Percentiles rank a stretch among this genome's conserved stretches.
phyloP scores from a whole-genome alignment of 495 filamentous ascomycete genomes.

The Aspergillus haitiensis region DNA sequence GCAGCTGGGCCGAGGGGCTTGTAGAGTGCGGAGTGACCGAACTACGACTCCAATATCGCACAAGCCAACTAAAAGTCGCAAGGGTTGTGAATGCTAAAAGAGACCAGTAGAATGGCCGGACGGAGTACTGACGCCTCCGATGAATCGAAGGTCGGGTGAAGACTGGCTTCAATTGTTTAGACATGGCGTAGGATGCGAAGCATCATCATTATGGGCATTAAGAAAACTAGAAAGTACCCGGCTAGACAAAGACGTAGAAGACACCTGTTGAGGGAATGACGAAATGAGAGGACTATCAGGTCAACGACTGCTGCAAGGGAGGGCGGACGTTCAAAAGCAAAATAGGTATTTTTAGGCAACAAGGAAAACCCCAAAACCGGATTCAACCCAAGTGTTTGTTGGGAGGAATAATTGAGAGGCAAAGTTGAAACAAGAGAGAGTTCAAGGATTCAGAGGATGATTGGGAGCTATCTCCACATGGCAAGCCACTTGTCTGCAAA shows the following conservation, averaged over 20 bases:
- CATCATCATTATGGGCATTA: conserved; percentile 33
- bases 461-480: conserved; percentile 12
- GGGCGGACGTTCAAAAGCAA: background rate
- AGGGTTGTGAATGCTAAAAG: conserved; percentile 35
- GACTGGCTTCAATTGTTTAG: conserved; percentile 26
- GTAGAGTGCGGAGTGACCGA: background rate
- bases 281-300: conserved; percentile 1
- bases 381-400: background rate
- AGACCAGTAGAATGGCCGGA: conserved; percentile 39
- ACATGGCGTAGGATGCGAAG: conserved; percentile 28
- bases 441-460: conserved; percentile 1
- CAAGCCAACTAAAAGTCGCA: conserved; percentile 29
- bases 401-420: background rate
- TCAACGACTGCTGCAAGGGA: background rate
- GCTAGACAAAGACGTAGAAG: conserved; percentile 4
- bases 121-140: conserved; percentile 37
- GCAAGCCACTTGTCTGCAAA: conserved; percentile 2
- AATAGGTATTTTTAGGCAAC: conserved; percentile 5
- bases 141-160: conserved; percentile 28
- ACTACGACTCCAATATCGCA: conserved; percentile 17
- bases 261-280: conserved; percentile 6
- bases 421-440: background rate
- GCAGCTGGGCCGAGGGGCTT: conserved; percentile 6
- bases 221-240: background rate
- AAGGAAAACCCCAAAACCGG: conserved; percentile 7